phyloP scores from a whole-genome alignment of 108 stramenopile genomes.

The Stephanodiscus triporus region DNA sequence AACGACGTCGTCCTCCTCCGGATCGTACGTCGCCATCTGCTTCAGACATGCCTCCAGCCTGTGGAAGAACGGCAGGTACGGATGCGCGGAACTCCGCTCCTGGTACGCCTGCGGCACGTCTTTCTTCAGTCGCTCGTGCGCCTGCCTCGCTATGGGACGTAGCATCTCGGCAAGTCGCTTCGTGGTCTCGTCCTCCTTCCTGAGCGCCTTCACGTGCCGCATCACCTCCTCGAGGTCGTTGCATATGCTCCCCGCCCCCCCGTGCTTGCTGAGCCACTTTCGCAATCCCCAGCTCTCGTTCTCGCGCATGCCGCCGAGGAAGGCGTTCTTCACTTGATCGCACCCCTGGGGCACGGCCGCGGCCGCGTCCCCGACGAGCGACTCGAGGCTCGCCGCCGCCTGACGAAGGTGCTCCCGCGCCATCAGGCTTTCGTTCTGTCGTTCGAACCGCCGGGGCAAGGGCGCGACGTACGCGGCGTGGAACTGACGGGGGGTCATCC shows the following conservation, averaged over 20 bases:
- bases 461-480: constrained; percentile 62
- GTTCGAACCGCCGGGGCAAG: constrained; percentile 66
- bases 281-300: constrained; percentile 89
- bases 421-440: constrained; percentile 66
- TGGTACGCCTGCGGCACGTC: constrained; percentile 89
- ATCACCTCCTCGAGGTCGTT: constrained; percentile 83
- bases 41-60: constrained; percentile 78
- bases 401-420: constrained; percentile 39
- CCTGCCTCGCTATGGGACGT: constrained; percentile 68
- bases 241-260: constrained; percentile 80
- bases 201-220: constrained; percentile 58
- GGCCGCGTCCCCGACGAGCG: constrained; percentile 58
- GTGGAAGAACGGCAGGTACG: constrained; percentile 90
- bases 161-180: constrained; percentile 63
- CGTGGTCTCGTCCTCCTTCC: constrained; percentile 55
- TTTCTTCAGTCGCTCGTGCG: constrained; percentile 63
- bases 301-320: constrained; percentile 90
- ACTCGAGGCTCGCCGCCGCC: constrained; percentile 62
- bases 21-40: constrained; percentile 82
- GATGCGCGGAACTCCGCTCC: constrained; percentile 83
- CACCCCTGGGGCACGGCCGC: constrained; percentile 57
- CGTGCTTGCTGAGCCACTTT: constrained; percentile 85
- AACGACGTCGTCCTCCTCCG: constrained; percentile 87
- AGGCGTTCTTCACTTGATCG: constrained; percentile 83
- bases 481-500: constrained; percentile 74